Evolutionary conservation across 768 basidiomycete species (phyloP).

Genomic region (Mycena chlorophos): DNA sequence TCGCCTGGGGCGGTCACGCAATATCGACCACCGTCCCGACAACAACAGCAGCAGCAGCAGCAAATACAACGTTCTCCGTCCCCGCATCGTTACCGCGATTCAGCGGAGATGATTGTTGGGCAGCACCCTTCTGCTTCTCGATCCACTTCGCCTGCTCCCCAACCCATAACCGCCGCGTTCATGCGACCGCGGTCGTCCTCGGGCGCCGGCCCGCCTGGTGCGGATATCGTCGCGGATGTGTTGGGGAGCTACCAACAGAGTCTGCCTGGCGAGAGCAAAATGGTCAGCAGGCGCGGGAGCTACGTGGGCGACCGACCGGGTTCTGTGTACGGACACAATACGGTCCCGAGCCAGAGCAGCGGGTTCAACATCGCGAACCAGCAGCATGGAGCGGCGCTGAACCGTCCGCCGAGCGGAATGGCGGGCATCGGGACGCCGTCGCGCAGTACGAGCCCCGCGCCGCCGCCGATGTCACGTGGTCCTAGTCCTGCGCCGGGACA

Average conservation of each 20-base stretch:
- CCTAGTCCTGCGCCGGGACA: constrained; percentile 52
- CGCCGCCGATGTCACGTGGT: constrained; percentile 45
- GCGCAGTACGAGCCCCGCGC: constrained; percentile 62
- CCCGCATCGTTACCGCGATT: constrained; percentile 59
- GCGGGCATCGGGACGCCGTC: constrained; percentile 81
- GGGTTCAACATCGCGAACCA: constrained; percentile 17
- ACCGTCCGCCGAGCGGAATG: constrained; percentile 66
- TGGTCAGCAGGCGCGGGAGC: constrained; percentile 48
- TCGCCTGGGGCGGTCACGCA: constrained; percentile 8
- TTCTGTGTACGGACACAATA: constrained; percentile 27
- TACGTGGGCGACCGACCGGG: constrained; percentile 34
- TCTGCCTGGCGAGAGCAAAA: constrained; percentile 81
- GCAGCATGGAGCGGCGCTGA: constrained; percentile 42
- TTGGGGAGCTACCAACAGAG: constrained; percentile 77
- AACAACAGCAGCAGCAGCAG: neutral
- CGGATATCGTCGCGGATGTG: constrained; percentile 71
- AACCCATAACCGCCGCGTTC: constrained; percentile 60
- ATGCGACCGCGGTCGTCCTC: constrained; percentile 70
- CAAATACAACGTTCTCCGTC: constrained; percentile 23
- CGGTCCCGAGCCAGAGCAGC: constrained; percentile 30
- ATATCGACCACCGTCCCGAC: neutral
- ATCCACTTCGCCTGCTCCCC: constrained; percentile 70
- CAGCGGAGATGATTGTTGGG: constrained; percentile 80
- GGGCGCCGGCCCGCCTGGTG: constrained; percentile 42
- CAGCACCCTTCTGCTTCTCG: constrained; percentile 70